A percentile compares a stretch with the other conserved stretches of the same genome.
These are phyloP conservation scores for Trapa incisa DNA, from an alignment of 345 rosid species.

Conservation along the genomic window DNA sequence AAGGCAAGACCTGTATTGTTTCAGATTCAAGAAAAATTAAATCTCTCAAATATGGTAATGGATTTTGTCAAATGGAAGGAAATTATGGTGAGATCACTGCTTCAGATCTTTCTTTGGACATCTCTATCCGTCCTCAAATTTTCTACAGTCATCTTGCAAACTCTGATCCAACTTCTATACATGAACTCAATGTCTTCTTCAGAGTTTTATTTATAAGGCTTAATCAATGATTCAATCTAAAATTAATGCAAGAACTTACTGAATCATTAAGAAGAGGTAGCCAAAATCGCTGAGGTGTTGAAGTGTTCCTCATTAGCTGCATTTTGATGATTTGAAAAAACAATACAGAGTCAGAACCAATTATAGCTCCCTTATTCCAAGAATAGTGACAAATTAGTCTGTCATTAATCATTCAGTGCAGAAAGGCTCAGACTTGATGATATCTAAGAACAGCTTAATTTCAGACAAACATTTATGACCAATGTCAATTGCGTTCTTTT, in stretches of 20 bases:
- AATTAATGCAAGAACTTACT: constrained; percentile 24
- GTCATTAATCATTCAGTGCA: background rate
- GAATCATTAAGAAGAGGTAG: constrained; percentile 80
- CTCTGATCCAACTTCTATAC: background rate
- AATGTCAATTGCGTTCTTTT: background rate
- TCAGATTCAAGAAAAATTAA: background rate
- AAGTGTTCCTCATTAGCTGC: constrained; percentile 90
- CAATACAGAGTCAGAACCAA: background rate
- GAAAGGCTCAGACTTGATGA: background rate
- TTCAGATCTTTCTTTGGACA: background rate
- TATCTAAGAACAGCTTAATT: background rate
- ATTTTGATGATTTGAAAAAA: constrained; percentile 5
- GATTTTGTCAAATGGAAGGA: too few relatives aligned
- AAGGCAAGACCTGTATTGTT: background rate
- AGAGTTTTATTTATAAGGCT: background rate
- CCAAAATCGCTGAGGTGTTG: constrained; percentile 89
- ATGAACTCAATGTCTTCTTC: background rate
- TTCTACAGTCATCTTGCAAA: background rate
- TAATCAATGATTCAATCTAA: background rate
- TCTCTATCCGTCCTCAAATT: background rate
- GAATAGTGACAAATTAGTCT: background rate
- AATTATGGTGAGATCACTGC: too few relatives aligned
- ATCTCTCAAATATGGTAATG: background rate
- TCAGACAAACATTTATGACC: background rate
- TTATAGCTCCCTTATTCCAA: background rate